phyloP scores from a whole-genome alignment of 139 green algal genomes.

The Chlorella sp. region DNA sequence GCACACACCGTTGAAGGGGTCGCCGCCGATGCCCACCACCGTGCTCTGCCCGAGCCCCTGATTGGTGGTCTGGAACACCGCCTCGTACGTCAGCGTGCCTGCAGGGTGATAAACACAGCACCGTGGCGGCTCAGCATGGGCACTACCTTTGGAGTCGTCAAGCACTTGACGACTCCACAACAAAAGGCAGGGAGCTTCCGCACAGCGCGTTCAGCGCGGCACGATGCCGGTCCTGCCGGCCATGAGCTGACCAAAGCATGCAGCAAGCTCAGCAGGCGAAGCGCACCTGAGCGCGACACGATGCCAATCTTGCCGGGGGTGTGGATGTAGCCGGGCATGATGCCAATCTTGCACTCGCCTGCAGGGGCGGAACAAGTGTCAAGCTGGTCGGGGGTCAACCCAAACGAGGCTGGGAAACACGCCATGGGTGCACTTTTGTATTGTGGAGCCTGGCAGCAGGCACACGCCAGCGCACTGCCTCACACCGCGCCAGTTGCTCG shows the following conservation, averaged over 20 bases:
- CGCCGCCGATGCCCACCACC: constrained; percentile 90
- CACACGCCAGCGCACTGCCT: too few species aligned
- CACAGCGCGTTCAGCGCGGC: too few species aligned
- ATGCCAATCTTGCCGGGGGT: constrained; percentile 93
- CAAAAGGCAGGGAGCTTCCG: too few species aligned
- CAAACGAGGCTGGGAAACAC: not conserved
- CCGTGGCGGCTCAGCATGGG: too few species aligned
- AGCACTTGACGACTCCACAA: too few species aligned
- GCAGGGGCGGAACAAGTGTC: not conserved
- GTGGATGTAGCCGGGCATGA: constrained; percentile 99
- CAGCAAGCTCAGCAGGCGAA: too few species aligned
- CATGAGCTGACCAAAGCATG: too few species aligned
- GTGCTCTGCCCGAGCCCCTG: constrained; percentile 96
- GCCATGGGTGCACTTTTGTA: not conserved
- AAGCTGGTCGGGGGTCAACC: not conserved
- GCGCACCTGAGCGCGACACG: constrained; percentile 85
- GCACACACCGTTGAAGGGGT: constrained; percentile 90
- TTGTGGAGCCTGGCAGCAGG: too few species aligned
- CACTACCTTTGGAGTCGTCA: too few species aligned
- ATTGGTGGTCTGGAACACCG: constrained; percentile 96
- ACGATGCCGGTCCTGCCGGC: too few species aligned
- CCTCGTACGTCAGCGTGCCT: constrained; percentile 98
- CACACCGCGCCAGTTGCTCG: too few species aligned
- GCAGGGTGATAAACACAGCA: not conserved
- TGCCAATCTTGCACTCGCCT: constrained; percentile 99